Evolutionary conservation across 2,329 filamentous ascomycete genomes (phyloP).

Genomic region (Aspergillus glaucus): DNA sequence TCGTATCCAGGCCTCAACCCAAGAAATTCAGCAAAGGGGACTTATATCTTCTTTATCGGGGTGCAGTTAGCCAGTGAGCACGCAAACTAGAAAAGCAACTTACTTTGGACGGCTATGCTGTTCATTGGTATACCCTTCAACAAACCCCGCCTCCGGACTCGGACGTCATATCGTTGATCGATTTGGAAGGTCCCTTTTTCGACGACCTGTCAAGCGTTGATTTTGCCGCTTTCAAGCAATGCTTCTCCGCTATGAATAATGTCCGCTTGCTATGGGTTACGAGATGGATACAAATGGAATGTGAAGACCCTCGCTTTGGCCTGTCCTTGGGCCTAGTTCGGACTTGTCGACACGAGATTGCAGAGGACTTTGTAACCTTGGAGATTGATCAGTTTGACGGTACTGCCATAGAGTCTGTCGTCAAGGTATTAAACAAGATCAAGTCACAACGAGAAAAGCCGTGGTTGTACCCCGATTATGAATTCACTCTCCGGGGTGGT

Average conservation of each 20-base stretch:
- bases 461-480: neutral
- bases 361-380: conserved; percentile 6
- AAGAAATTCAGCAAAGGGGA: too few species aligned
- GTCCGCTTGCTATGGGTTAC: conserved; percentile 8
- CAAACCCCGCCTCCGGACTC: neutral
- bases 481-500: too few species aligned
- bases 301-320: conserved; percentile 7
- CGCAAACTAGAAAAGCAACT: neutral
- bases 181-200: conserved; percentile 3
- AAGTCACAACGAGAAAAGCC: neutral
- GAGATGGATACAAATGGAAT: conserved; percentile 1
- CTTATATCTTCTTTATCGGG: neutral
- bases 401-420: neutral
- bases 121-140: conserved; percentile 2
- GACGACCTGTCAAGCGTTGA: neutral
- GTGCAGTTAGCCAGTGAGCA: neutral
- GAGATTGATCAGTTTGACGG: conserved; percentile 4
- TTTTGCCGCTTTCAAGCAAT: neutral
- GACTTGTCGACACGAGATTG: conserved; percentile 6
- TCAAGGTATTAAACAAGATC: conserved; percentile 4
- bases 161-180: conserved; percentile 1
- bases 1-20: too few species aligned
- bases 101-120: neutral
- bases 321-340: conserved; percentile 8
- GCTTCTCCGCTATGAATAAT: neutral